Percentiles rank a stretch among this genome's conserved stretches.
Conservation (phyloP, 345 rosid species). For the Dimocarpus longan region DNA sequence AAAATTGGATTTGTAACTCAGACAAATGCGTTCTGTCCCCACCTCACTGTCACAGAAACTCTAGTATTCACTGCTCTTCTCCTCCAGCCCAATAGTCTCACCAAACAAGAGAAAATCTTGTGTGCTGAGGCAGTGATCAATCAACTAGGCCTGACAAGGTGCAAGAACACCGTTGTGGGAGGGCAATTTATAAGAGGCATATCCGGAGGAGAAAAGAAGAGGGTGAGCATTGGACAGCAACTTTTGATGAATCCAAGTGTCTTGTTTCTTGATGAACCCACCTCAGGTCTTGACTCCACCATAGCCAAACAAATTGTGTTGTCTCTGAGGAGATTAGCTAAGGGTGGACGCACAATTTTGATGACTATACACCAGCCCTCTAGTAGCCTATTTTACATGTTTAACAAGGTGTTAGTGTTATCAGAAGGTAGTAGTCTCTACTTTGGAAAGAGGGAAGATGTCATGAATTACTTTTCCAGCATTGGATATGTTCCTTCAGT, state of each 20-base stretch:
- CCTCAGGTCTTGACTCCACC: slow-evolving; percentile 63
- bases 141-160: slow-evolving; percentile 47
- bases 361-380: slow-evolving; percentile 68
- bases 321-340: slow-evolving; percentile 42
- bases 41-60: slow-evolving; percentile 60
- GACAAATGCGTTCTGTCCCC: slow-evolving; percentile 49
- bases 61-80: slow-evolving; percentile 57
- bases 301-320: slow-evolving; percentile 57
- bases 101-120: slow-evolving; percentile 36
- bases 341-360: slow-evolving; percentile 50
- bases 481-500: slow-evolving; percentile 45
- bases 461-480: slow-evolving; percentile 54
- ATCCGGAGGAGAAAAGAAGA: slow-evolving; percentile 63
- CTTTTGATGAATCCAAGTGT: slow-evolving; percentile 59
- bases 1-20: slow-evolving; percentile 58
- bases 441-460: slow-evolving; percentile 44
- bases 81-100: slow-evolving; percentile 38
- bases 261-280: slow-evolving; percentile 59
- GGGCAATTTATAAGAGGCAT: slow-evolving; percentile 45
- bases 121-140: slow-evolving; percentile 50
- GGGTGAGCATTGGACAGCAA: slow-evolving; percentile 64
- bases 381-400: slow-evolving; percentile 61
- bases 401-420: slow-evolving; percentile 51
- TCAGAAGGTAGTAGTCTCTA: slow-evolving; percentile 57
- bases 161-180: slow-evolving; percentile 49